Evolutionary conservation across 805 yeast species (phyloP), one percentile per base, ranked within the genome.

Genomic region (Monosporozyma servazzii): DNA sequence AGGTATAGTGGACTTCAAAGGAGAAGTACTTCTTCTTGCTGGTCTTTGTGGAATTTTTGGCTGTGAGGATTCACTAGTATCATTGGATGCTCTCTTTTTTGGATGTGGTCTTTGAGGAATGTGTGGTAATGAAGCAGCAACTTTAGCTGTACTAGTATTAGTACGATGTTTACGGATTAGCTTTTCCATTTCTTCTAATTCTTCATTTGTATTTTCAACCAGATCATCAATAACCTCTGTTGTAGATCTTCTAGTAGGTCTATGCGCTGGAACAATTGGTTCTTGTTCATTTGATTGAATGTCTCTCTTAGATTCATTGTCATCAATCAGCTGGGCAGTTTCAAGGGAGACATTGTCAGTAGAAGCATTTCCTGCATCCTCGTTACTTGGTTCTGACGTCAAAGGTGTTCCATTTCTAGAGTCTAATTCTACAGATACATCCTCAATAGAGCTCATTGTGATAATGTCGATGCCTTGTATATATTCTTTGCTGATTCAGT

Each of bases 171-270:
- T 49, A 21, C 25, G 25, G 4, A 51, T 40, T 33, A 56, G 31
- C 8, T 47, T 42, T 33, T 55, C 53, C 44, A 56, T 50, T 20
- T 57, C 56, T 30, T 53, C 42, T 18, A 56, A 43, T 45, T 56
- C 55, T 17, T 53, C 48, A 31, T 48, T 49, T 0, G 60, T 51
- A 30, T 53, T 45, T 8, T 53, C 42, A 3, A 54, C 48, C 8
- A 52, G 36, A 6, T 39, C 47, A 36, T 55, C 45, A 10, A 56
- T 25, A 27, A 31, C 45, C 18, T 59, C 57, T 5, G 56, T 54
- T 2, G 61, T 50, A 30, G 54, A 47, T 21, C 53, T 47, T 40
- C 52, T 48, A 9, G 41, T 39, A 5, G 58, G 58, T 25, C 58
- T 52, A 21, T 42, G 40, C 15, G 29, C 15, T 9, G 55, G 56